Conservation (phyloP, 1,284 basidiomycete genomes). For the Papiliotrema laurentii region DNA sequence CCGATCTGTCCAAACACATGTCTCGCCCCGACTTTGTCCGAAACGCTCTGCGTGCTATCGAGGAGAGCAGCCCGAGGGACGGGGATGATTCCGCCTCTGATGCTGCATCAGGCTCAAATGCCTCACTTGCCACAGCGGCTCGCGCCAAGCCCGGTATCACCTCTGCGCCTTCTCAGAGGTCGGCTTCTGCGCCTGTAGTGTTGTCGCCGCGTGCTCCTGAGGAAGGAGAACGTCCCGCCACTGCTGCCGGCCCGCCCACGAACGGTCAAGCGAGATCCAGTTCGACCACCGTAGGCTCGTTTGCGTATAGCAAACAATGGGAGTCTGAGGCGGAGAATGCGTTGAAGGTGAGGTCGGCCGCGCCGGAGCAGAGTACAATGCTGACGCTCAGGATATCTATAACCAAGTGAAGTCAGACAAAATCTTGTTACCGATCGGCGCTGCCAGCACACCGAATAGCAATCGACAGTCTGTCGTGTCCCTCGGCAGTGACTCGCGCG, state of each 20-base stretch:
- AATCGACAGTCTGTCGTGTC: slow-evolving; percentile 28
- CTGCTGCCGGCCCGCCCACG: neutral
- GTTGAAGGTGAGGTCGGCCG: slow-evolving; percentile 61
- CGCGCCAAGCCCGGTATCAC: slow-evolving; percentile 1
- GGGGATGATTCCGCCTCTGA: slow-evolving; percentile 27
- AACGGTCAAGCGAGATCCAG: slow-evolving; percentile 17
- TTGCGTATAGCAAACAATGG: slow-evolving; percentile 54
- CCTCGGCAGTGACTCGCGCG: slow-evolving; percentile 15
- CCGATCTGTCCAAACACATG: slow-evolving; percentile 84
- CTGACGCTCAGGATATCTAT: slow-evolving; percentile 75
- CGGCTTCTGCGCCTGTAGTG: slow-evolving; percentile 31
- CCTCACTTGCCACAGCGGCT: slow-evolving; percentile 16
- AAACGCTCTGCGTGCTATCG: slow-evolving; percentile 84
- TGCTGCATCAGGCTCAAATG: slow-evolving; percentile 26
- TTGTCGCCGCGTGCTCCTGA: slow-evolving; percentile 1
- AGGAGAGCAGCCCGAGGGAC: slow-evolving; percentile 32
- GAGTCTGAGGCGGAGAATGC: slow-evolving; percentile 77
- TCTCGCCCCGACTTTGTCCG: slow-evolving; percentile 87
- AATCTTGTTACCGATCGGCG: slow-evolving; percentile 68
- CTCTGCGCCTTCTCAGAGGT: slow-evolving; percentile 15
- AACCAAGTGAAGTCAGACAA: slow-evolving; percentile 82
- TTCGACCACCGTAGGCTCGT: slow-evolving; percentile 33
- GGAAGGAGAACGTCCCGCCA: slow-evolving; percentile 2
- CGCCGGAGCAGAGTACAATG: neutral
- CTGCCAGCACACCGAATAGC: slow-evolving; percentile 45